Evolutionary conservation across 2,329 filamentous ascomycete genomes (phyloP).

Genomic region (Fusarium guadeloupense): DNA sequence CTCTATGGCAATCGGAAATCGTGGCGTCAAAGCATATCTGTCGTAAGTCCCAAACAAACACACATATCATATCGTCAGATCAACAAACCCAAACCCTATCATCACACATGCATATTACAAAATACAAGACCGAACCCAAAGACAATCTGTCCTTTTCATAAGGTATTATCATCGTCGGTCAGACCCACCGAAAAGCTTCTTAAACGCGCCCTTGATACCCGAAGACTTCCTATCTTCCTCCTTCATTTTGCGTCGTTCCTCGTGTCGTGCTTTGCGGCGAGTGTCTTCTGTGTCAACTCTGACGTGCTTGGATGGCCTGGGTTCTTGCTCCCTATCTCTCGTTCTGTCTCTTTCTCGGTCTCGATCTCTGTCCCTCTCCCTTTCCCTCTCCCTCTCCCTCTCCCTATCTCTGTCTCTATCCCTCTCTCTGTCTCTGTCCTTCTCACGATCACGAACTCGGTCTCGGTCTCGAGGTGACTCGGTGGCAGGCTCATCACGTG

Average conservation of each 20-base stretch:
- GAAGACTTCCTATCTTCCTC: slow-evolving; percentile 46
- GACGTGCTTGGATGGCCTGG: slow-evolving; percentile 33
- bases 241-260: slow-evolving; percentile 46
- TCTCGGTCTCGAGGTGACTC: slow-evolving; percentile 28
- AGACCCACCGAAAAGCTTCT: slow-evolving; percentile 44
- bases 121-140: slow-evolving; percentile 33
- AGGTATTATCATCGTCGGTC: slow-evolving; percentile 14
- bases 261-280: slow-evolving; percentile 48
- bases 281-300: slow-evolving; percentile 49
- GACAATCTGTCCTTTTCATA: slow-evolving; percentile 10
- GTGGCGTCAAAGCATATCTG: slow-evolving; percentile 18
- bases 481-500: slow-evolving; percentile 27
- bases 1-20: slow-evolving; percentile 20
- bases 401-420: slow-evolving; percentile 16
- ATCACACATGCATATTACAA: slow-evolving; percentile 39
- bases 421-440: slow-evolving; percentile 19
- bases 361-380: slow-evolving; percentile 14
- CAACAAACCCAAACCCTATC: slow-evolving; percentile 33
- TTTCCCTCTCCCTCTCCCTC: slow-evolving; percentile 14
- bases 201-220: slow-evolving; percentile 45
- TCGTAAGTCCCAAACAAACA: slow-evolving; percentile 25
- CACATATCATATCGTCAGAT: slow-evolving; percentile 3
- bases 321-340: slow-evolving; percentile 6
- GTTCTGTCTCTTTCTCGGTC: slow-evolving; percentile 9
- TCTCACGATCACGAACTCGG: slow-evolving; percentile 15